Base-by-base conservation (phyloP, 345 rosid genomes). In the Euphorbia pulcherrima region DNA sequence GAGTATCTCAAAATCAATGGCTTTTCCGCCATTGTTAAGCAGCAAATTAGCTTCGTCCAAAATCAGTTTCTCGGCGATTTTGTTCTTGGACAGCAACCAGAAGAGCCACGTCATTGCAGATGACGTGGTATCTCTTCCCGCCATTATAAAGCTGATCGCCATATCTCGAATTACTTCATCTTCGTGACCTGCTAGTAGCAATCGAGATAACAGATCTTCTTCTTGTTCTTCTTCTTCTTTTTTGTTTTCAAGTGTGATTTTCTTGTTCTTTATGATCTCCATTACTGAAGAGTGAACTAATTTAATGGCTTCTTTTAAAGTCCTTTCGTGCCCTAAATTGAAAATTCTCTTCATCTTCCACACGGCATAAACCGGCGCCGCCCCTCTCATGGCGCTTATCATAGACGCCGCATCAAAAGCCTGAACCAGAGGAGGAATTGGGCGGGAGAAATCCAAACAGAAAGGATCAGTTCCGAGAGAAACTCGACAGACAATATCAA, bases 81-180 rank as follows among this genome's bases (percentile, higher is more conserved):
- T 39, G n/a, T 75, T 61, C 35, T 60, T 62, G 0, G 79, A 70
- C 13, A 75, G 75, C 68, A 75, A 37, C 79, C 79, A 75, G 35
- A 75, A 75, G 16, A 75, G 64, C 79, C 79, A 75, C 2, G 79
- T 75, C 75, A 75, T 71, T 4, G 79, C 75, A 3, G 79, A 57
- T 9, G 79, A 75, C 5, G 79, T 75, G 2, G 79, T 75, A 11
- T 75, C 79, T 39, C 75, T 75, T 28, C 79, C 79, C 8, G 79
- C 79, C 79, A 75, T 75, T 2, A 75, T 75, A n/a, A 75, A 75
- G 50, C 79, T 71, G 23, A 75, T 71, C 62, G 67, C 64, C 72
- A 75, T 75, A 29, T 75, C 79, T 52, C 79, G 66, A 0, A 65
- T 57, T 4, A 60, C 53, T 62, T 65, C 75, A 23, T 75, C 60